phyloP scores from a whole-genome alignment of 2,329 filamentous ascomycete genomes.

The Ophiostoma ulmi region DNA sequence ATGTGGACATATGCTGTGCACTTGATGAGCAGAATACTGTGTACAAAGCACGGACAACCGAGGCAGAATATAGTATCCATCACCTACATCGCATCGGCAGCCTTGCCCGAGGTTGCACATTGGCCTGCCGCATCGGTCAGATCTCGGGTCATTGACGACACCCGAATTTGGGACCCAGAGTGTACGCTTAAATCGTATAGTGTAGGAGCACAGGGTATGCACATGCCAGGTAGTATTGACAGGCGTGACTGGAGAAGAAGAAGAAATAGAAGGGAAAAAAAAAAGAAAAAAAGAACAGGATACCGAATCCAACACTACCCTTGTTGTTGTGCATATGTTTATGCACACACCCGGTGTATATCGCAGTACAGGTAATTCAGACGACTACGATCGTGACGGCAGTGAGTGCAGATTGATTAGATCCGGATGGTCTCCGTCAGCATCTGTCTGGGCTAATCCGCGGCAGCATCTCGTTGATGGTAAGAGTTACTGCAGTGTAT shows the following conservation, averaged over 20 bases:
- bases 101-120: background rate
- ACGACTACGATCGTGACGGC: background rate
- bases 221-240: background rate
- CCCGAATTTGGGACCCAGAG: too few relatives aligned
- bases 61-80: background rate
- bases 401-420: background rate
- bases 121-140: slow-evolving; percentile 1
- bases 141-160: too few relatives aligned
- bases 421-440: background rate
- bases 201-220: background rate
- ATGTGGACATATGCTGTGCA: background rate
- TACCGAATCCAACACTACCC: background rate
- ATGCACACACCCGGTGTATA: background rate
- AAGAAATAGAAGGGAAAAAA: background rate
- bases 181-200: too few relatives aligned
- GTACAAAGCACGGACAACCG: too few relatives aligned
- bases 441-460: background rate
- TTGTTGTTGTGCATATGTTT: background rate
- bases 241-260: background rate
- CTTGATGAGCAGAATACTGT: background rate
- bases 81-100: background rate
- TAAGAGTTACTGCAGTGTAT: too few relatives aligned
- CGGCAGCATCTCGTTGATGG: background rate
- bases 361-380: background rate
- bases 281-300: background rate